phyloP scores from a whole-genome alignment of 2,329 filamentous ascomycete genomes.

The Trichoderma cornu-damae region DNA sequence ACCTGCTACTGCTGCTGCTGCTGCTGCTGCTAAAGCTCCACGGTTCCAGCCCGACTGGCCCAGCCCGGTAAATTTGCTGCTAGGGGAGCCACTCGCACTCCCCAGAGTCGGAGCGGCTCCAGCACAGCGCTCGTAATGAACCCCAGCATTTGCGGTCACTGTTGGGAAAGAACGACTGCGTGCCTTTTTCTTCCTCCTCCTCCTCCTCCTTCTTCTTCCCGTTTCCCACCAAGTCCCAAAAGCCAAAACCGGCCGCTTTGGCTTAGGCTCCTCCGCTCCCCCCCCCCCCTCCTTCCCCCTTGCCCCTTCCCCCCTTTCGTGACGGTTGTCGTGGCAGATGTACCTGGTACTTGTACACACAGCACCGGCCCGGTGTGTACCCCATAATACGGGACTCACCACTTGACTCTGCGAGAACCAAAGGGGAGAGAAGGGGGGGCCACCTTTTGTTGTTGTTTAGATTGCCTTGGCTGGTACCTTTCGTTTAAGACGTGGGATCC shows the following conservation, averaged over 20 bases:
- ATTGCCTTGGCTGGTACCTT: too few species aligned
- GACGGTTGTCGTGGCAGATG: not conserved
- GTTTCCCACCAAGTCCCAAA: not conserved
- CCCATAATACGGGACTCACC: constrained; percentile 12
- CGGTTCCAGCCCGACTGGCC: constrained; percentile 16
- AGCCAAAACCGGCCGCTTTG: constrained; percentile 16
- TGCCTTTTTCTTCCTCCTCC: not conserved
- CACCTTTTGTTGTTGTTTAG: not conserved
- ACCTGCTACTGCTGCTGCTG: too few species aligned
- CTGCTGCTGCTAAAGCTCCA: not conserved
- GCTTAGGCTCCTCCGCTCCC: constrained; percentile 13
- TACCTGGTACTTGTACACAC: constrained; percentile 4
- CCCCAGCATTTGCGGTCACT: constrained; percentile 17
- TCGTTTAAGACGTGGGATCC: constrained; percentile 1
- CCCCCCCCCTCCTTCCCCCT: constrained; percentile 4
- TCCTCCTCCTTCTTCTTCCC: not conserved
- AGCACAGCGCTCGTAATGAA: constrained; percentile 2
- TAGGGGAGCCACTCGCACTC: constrained; percentile 9
- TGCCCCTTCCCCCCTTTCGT: not conserved
- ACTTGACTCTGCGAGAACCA: constrained; percentile 6
- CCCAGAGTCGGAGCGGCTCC: not conserved
- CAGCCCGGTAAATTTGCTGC: constrained; percentile 15
- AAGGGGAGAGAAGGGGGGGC: constrained; percentile 1
- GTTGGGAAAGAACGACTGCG: constrained; percentile 8
- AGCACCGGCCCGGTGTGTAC: constrained; percentile 5